phyloP scores from a whole-genome alignment of 2,329 filamentous ascomycete species.

The Knoxdaviesia capensis region DNA sequence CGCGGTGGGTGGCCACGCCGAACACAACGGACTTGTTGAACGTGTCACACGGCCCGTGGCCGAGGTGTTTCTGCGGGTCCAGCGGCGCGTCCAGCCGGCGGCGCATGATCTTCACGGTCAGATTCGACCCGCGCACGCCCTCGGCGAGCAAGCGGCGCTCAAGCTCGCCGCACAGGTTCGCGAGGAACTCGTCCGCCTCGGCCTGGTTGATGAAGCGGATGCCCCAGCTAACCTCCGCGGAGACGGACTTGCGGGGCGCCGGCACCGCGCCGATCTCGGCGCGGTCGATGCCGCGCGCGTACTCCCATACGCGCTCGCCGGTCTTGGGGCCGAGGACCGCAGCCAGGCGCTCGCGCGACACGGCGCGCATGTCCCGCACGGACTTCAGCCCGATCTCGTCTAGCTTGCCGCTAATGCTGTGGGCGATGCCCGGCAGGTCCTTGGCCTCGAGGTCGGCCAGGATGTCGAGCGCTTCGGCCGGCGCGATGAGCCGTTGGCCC shows the following conservation, averaged over 20 bases:
- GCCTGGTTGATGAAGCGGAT: constrained; percentile 80
- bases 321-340: constrained; percentile 75
- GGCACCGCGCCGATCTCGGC: constrained; percentile 72
- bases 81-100: constrained; percentile 70
- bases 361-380: constrained; percentile 64
- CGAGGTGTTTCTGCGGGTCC: constrained; percentile 81
- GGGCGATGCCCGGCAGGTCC: constrained; percentile 77
- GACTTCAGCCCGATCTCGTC: constrained; percentile 68
- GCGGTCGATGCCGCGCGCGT: constrained; percentile 70
- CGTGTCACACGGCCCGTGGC: constrained; percentile 85
- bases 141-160: constrained; percentile 65
- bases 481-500: constrained; percentile 74
- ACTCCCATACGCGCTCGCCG: constrained; percentile 77
- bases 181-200: constrained; percentile 86
- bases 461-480: constrained; percentile 57
- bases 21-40: constrained; percentile 77
- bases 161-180: constrained; percentile 68
- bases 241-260: constrained; percentile 68
- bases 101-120: constrained; percentile 91
- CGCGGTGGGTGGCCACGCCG: constrained; percentile 64
- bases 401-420: constrained; percentile 71
- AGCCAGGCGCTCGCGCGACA: constrained; percentile 56
- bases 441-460: constrained; percentile 62
- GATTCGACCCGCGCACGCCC: constrained; percentile 64
- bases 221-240: constrained; percentile 95